phyloP scores from a whole-genome alignment of 2,329 filamentous ascomycete species.

The Magnaporthiopsis poae region DNA sequence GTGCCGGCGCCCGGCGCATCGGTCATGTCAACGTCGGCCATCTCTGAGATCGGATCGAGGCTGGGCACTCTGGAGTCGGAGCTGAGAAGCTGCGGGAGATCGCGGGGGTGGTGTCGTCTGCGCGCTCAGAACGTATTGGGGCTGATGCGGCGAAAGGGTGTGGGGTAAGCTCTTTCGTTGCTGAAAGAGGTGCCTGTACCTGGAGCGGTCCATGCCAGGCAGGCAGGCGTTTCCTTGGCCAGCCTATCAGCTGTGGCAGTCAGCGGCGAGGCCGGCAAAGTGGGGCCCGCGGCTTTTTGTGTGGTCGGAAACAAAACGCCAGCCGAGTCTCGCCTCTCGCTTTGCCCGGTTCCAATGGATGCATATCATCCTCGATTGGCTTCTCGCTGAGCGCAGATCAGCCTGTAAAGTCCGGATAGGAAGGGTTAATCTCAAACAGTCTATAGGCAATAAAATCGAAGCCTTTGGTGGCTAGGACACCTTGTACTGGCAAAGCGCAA shows the following conservation, averaged over 20 bases:
- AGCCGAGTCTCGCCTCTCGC: too few relatives aligned
- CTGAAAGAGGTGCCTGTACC: background rate
- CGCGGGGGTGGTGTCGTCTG: background rate
- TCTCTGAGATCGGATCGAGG: constrained; percentile 28
- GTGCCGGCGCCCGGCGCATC: constrained; percentile 57
- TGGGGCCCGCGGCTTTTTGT: background rate
- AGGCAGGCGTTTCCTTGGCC: background rate
- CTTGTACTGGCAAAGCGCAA: background rate
- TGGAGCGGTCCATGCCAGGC: background rate
- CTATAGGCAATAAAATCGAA: too few relatives aligned
- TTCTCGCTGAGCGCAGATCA: too few relatives aligned
- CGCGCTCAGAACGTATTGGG: background rate
- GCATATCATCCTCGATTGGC: too few relatives aligned
- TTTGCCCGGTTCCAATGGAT: too few relatives aligned
- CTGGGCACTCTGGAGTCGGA: constrained; percentile 2
- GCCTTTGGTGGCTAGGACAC: too few relatives aligned
- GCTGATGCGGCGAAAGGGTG: background rate
- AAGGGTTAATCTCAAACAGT: too few relatives aligned
- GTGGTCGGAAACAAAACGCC: background rate
- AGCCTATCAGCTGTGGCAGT: background rate
- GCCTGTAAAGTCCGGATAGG: too few relatives aligned
- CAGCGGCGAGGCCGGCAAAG: background rate
- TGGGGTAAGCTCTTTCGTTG: background rate
- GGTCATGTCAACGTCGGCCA: constrained; percentile 96
- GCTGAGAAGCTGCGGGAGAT: background rate